Base-by-base conservation (phyloP, 2,329 filamentous ascomycete species). In the Trichoderma oligosporum region DNA sequence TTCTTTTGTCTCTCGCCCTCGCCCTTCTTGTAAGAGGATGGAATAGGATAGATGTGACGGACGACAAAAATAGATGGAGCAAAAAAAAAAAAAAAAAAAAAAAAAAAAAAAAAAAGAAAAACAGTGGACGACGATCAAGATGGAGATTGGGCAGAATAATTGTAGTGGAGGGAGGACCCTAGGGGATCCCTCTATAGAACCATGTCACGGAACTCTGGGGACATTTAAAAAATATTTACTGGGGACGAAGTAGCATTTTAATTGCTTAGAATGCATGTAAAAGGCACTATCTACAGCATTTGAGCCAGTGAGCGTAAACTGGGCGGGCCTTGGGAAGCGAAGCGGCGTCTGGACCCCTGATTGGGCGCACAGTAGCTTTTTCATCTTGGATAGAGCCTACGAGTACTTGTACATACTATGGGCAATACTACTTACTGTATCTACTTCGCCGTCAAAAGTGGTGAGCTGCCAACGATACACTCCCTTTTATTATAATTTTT, bases 81-180 rank as follows among this genome's bases (percentile, higher is more conserved):
- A n/a, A n/a, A n/a, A n/a, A n/a, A n/a, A n/a, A n/a, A n/a, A n/a
- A n/a, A n/a, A n/a, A n/a, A n/a, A n/a, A n/a, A n/a, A n/a, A n/a
- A n/a, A n/a, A n/a, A 41, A 46, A 39, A 46, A 24, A 39, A 55
- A 38, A 41, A 41, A 18, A 41, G 39, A 29, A 39, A 25, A 39
- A 46, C 51, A 35, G 41, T 45, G 51, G 51, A 44, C 51, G 51
- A 44, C 51, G 41, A 55, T 55, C 51, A 36, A n/a, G 51, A 55
- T 55, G 51, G 51, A 55, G 51, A 55, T 46, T 55, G 51, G 51
- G 51, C 48, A 46, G 45, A 44, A 54, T n/a, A 20, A 31, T 45
- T 55, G 41, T 31, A 45, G 41, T 55, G 51, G 51, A 55, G 41
- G 39, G n/a, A n/a, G 24, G 41, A 33, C 44, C 27, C 20, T 24